phyloP scores from a whole-genome alignment of 2,329 filamentous ascomycete genomes.

The Colletotrichum orchidophilum region DNA sequence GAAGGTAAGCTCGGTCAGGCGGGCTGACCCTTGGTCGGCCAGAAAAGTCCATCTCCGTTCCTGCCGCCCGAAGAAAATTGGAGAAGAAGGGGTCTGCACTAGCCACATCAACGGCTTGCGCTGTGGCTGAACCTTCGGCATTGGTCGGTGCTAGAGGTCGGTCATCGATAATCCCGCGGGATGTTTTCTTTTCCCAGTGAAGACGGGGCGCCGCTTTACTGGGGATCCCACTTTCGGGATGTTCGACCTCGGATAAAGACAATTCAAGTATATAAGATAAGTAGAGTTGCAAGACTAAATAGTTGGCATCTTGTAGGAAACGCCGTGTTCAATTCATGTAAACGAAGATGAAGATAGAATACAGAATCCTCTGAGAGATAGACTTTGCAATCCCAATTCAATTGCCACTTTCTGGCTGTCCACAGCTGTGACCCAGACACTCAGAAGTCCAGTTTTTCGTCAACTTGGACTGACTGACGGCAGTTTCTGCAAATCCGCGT shows the following conservation, averaged over 20 bases:
- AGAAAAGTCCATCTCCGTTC: background rate
- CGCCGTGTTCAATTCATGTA: background rate
- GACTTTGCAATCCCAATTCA: too few relatives aligned
- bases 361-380: too few relatives aligned
- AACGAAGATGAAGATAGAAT: too few relatives aligned
- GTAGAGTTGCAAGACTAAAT: background rate
- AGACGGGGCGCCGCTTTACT: constrained; percentile 7
- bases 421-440: too few relatives aligned
- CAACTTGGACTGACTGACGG: too few relatives aligned
- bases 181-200: constrained; percentile 12
- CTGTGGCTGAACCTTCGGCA: constrained; percentile 15
- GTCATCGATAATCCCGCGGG: constrained; percentile 23
- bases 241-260: constrained; percentile 3
- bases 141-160: constrained; percentile 20
- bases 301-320: background rate
- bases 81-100: background rate
- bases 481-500: too few relatives aligned
- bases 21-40: background rate
- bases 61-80: background rate
- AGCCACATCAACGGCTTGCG: background rate
- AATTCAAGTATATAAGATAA: background rate
- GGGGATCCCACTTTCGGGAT: constrained; percentile 1
- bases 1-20: background rate
- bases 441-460: too few relatives aligned
- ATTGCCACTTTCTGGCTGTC: too few relatives aligned